Base-by-base conservation (phyloP, 805 yeast species). In the Candida piceae region DNA sequence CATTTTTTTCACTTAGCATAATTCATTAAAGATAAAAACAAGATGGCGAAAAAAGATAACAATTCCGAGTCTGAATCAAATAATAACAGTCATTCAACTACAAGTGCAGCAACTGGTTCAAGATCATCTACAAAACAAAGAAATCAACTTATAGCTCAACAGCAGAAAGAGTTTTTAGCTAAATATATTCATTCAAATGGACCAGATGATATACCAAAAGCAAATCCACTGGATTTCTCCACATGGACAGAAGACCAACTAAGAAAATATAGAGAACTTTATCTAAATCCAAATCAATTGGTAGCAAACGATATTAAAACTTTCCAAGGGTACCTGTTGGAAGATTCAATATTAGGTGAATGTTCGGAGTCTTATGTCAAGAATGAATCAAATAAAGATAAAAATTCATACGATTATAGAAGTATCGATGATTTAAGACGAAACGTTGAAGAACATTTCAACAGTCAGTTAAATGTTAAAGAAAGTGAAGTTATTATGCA, bases 401-500 rank as follows among this genome's bases (percentile, higher is more conserved):
- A 48, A 16, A 57, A 56, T 28, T 26, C 55, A 11, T 57, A 58
- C 36, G 64, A 59, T 11, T 57, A 55, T 36, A 44, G 64, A 27
- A 54, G 52, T 9, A 35, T 40, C 23, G 54, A 57, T 30, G 59
- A 53, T 31, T 39, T 59, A 19, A 45, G 57, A 18, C 39, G 40
- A 24, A 54, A 47, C 16, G 62, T 57, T 7, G 62, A 59, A 33
- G 55, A 71, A 38, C 97, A 90, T 58, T 86, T 89, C 49, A 50
- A 70, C 45, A 66, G 57, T 24, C 58, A 53, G 35, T 42, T 66
- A 18, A 70, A 74, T 10, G 77, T 78, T 4, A 78, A 84, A 49
- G 98, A 90, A 53, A 78, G 81, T 40, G 97, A 90, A 50, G 78
- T 84, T 22, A 78, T 90, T 27, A 86, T 96, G 25, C 88, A 84